Percentiles rank a stretch among this genome's conserved stretches.
Evolutionary conservation across 768 basidiomycete species (phyloP).

Genomic region (Coprinopsis cinerea): DNA sequence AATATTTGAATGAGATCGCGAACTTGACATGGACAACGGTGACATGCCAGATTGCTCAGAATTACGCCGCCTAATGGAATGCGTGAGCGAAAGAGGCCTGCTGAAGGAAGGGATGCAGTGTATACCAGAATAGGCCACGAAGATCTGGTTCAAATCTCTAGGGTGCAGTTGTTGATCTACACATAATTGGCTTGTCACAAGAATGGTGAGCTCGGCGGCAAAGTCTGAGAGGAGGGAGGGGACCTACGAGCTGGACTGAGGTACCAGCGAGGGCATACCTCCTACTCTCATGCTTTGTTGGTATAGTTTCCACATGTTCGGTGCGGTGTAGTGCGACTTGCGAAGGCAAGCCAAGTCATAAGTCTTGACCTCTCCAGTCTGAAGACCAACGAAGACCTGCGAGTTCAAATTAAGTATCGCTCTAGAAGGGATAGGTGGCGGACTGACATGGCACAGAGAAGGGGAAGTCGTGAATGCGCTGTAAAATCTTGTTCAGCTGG

Average conservation of each 20-base stretch:
- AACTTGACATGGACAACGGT: background rate
- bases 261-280: conserved; percentile 24
- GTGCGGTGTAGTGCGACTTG: conserved; percentile 61
- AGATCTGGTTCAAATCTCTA: conserved; percentile 62
- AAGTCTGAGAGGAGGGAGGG: background rate
- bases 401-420: conserved; percentile 6
- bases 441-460: conserved; percentile 61
- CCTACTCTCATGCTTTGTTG: conserved; percentile 47
- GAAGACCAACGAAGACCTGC: conserved; percentile 43
- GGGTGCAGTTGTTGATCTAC: conserved; percentile 66
- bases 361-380: conserved; percentile 57
- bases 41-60: conserved; percentile 50
- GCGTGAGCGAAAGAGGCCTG: conserved; percentile 2
- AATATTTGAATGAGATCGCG: background rate
- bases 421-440: background rate
- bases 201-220: conserved; percentile 11
- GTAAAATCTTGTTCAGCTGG: conserved; percentile 1
- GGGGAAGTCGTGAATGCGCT: conserved; percentile 63
- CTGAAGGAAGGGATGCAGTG: background rate
- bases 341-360: conserved; percentile 70
- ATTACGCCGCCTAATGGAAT: conserved; percentile 48
- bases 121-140: conserved; percentile 71
- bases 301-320: conserved; percentile 72
- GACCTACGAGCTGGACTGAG: conserved; percentile 28
- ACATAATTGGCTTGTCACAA: conserved; percentile 39